Evolutionary conservation across 73 alveolate genomes (phyloP).

Genomic region (Symbiodinium natans): DNA sequence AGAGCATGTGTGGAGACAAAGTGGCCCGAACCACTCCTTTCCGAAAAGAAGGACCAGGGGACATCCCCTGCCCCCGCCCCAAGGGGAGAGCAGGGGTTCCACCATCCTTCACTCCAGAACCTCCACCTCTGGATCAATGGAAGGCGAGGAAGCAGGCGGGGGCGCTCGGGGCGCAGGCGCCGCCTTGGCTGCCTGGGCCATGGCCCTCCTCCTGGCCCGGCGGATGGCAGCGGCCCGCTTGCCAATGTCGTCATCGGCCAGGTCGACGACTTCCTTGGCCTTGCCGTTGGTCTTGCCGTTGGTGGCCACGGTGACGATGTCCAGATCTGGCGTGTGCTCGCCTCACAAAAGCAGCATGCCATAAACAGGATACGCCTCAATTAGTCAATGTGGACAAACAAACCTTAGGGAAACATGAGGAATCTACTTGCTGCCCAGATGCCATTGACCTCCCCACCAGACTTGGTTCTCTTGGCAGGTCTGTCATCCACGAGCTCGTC

Average conservation of each 20-base stretch:
- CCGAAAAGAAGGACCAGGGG: background rate
- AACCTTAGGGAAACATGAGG: too few species aligned
- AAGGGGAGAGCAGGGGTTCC: background rate
- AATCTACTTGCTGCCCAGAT: background rate
- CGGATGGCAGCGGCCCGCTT: conserved; percentile 48
- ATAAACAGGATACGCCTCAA: too few species aligned
- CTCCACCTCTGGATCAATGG: conserved; percentile 42
- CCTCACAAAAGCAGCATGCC: too few species aligned
- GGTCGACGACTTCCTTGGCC: conserved; percentile 61
- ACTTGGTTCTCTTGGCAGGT: background rate
- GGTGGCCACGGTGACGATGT: conserved; percentile 54
- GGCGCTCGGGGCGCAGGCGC: background rate
- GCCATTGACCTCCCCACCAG: background rate
- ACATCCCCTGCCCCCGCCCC: background rate
- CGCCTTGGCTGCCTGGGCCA: conserved; percentile 38
- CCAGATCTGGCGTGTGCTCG: conserved; percentile 33
- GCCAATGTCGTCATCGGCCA: conserved; percentile 33
- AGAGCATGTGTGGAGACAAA: background rate
- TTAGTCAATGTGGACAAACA: too few species aligned
- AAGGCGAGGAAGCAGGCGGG: background rate
- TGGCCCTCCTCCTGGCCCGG: conserved; percentile 17
- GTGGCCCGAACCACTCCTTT: background rate
- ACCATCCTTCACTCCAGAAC: conserved; percentile 30
- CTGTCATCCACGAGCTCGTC: conserved; percentile 8
- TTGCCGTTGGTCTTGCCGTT: background rate